Base-by-base conservation (phyloP, 139 green algal genomes). In the Chlorella sp. region DNA sequence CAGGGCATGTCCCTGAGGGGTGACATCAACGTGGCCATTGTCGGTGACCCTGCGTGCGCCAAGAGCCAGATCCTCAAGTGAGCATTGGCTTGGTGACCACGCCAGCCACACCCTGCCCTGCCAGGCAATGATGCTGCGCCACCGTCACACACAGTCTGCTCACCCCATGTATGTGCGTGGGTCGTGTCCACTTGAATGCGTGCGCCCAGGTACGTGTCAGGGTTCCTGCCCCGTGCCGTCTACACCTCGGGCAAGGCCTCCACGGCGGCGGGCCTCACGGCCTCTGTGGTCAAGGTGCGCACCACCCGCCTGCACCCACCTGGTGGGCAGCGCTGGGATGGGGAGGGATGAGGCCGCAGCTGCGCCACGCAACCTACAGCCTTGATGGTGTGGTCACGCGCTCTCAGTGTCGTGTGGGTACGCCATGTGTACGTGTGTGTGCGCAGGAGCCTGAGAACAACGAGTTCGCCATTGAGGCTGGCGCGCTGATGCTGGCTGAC, bases 11-110 rank as follows among this genome's bases (percentile, higher is more conserved):
- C 90, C 29, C 83, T 99, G 74, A 81, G 96, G 32, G 96, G 96
- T 1, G 96, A 99, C 87, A 98, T 99, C 87, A 99, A 99, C 73
- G 92, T 99, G 24, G 91, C 95, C 51, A 93, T 99, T 62, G 85
- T 99, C 5, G 96, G 96, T 2, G 96, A 99, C 81, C 95, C 96
- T 17, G 92, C 90, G 31, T 97, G 89, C 64, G 96, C 93, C 74
- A 98, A 98, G 83, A 91, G 75, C 51, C 92, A 98, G 83, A 85
- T 96, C 35, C 84, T 96, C 31, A 96, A 96, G 83, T 72, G 42
- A 26, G 67, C 27, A 2, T 22, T 66, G 55, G 17, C n/a, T n/a
- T n/a, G 6, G 42, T 24, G 5, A 62, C n/a, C n/a, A n/a, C n/a
- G n/a, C n/a, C n/a, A n/a, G n/a, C n/a, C n/a, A n/a, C n/a, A n/a